Evolutionary conservation across 768 basidiomycete genomes (phyloP).

Genomic region (Mycena kentingensis): DNA sequence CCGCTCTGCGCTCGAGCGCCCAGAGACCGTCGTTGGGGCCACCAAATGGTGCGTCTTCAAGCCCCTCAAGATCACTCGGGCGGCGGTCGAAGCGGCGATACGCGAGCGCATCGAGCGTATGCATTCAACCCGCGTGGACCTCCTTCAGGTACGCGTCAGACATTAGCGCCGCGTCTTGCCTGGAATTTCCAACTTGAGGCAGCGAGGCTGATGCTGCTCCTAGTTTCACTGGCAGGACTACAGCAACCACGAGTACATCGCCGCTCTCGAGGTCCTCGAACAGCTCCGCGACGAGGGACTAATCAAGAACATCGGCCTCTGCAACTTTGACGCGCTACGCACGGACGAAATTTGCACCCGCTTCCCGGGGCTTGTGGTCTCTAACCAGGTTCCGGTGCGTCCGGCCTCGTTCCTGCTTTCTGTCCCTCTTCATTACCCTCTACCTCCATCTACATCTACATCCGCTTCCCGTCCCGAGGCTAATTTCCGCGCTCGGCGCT

Average conservation of each 20-base stretch:
- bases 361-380: conserved; percentile 68
- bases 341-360: conserved; percentile 81
- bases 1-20: conserved; percentile 44
- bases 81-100: conserved; percentile 62
- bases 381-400: conserved; percentile 81
- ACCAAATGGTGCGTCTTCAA: conserved; percentile 89
- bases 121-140: conserved; percentile 59
- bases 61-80: conserved; percentile 48
- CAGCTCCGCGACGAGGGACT: conserved; percentile 61
- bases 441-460: conserved; percentile 6
- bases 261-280: conserved; percentile 50
- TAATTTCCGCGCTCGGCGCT: conserved; percentile 2
- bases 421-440: not conserved
- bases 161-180: too few relatives aligned
- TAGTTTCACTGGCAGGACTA: conserved; percentile 87
- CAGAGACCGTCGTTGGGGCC: conserved; percentile 59
- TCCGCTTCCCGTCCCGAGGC: conserved; percentile 2
- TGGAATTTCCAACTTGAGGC: not conserved
- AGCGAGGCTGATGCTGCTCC: too few relatives aligned
- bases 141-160: conserved; percentile 81
- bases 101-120: conserved; percentile 72
- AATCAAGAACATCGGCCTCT: conserved; percentile 70
- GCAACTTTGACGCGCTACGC: conserved; percentile 76
- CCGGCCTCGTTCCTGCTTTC: conserved; percentile 5
- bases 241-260: conserved; percentile 44